Evolutionary conservation across 331 rosid genomes (phyloP).

Genomic region (Prunus yedoensis): DNA sequence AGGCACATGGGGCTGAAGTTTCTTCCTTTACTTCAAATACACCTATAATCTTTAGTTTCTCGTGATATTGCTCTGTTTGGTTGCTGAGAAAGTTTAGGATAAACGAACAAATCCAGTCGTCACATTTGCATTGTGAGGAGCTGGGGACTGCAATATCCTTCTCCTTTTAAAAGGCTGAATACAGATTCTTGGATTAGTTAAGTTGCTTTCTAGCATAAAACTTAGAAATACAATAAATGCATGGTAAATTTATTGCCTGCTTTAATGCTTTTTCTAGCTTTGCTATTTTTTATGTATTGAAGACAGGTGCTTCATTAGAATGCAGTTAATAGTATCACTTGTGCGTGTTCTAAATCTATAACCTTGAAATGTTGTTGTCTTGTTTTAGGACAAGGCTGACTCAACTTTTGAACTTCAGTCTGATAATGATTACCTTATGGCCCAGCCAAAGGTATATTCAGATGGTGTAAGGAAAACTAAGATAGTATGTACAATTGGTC

Average conservation of each 20-base stretch:
- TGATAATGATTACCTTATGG: conserved; percentile 16
- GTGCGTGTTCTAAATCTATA: neutral
- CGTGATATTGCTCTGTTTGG: neutral
- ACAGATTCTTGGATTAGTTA: neutral
- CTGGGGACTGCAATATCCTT: neutral
- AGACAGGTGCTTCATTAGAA: neutral
- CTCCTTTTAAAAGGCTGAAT: neutral
- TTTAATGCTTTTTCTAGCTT: neutral
- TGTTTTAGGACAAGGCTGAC: conserved; percentile 38
- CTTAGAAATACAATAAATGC: neutral
- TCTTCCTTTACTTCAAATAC: neutral
- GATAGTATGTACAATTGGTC: conserved; percentile 90
- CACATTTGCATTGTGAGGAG: neutral
- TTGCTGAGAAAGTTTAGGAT: neutral
- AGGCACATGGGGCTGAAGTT: neutral
- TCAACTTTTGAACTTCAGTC: conserved; percentile 39
- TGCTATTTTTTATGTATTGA: neutral
- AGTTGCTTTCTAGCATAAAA: neutral
- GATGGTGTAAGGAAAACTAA: conserved; percentile 65
- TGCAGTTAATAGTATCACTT: neutral
- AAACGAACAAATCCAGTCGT: neutral
- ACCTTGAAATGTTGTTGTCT: conserved; percentile 7
- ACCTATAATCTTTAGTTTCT: neutral
- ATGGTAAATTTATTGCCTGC: neutral
- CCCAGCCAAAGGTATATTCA: conserved; percentile 24